Evolutionary conservation across 2,329 filamentous ascomycete species (phyloP), one percentile per base, ranked within the genome.

Genomic region (Thielaviopsis euricoi): DNA sequence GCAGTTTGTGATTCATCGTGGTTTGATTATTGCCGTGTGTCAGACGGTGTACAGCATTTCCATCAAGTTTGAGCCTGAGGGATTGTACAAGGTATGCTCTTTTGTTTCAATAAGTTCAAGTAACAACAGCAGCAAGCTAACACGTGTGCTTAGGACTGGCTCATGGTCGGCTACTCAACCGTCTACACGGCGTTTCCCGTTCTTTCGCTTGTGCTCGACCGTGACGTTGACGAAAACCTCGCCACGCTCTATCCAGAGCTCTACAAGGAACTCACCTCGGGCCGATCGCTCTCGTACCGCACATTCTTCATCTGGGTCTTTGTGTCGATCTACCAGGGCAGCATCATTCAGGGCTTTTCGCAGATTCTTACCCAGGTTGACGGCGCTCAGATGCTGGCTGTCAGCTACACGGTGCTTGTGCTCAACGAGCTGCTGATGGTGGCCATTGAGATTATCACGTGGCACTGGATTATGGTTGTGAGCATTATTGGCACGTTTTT

Each of bases 11-110:
- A 98, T 98, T 65, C 94, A 98, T 68, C 86, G 93, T 65, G 93
- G 93, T 55, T 75, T 98, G 51, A 95, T 98, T 66, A 95, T 98
- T 66, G 85, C 82, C 57, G 89, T 97, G 26, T 96, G 90, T 65
- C 93, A 98, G 73, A 97, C 93, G 0, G 89, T 98, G 78, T 98
- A 91, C 74, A 94, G 87, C 68, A 94, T 97, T 61, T 90, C 91
- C 6, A 85, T 88, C 60, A 81, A 86, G 61, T 96, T 96, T 67
- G 89, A 96, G 68, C 94, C 93, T 0, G 89, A 95, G 65, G 93
- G 91, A 29, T 74, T 98, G 9, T 98, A 97, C 76, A 89, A 85
- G 71, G 77, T 79, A n/a, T n/a, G n/a, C n/a, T n/a, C n/a, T n/a
- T n/a, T n/a, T n/a, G n/a, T n/a, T n/a, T n/a, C n/a, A n/a, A n/a